phyloP scores from a whole-genome alignment of 148 eudicot genomes.

The Simmondsia chinensis region DNA sequence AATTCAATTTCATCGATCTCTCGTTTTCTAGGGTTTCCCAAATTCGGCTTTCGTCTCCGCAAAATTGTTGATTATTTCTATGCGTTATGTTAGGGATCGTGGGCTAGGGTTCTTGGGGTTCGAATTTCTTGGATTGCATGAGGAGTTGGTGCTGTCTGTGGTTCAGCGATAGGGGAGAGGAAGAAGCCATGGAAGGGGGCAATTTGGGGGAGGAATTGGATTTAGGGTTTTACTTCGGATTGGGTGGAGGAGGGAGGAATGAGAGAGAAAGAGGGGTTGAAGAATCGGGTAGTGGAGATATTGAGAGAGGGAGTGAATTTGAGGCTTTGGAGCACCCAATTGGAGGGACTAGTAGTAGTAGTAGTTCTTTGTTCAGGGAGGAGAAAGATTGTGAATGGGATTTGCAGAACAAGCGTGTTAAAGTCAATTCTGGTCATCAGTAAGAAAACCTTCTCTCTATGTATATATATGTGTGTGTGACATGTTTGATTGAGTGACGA shows the following conservation, averaged over 20 bases:
- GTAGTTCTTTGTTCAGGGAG: conserved; percentile 7
- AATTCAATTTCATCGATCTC: no score
- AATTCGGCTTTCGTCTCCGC: not conserved
- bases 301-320: conserved; percentile 17
- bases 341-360: conserved; percentile 19
- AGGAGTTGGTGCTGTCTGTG: conserved; percentile 50
- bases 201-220: conserved; percentile 16
- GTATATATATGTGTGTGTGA: not conserved
- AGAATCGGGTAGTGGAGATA: conserved; percentile 15
- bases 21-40: conserved; percentile 8
- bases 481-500: not conserved
- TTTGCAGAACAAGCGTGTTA: conserved; percentile 65
- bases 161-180: conserved; percentile 12
- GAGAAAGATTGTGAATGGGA: conserved; percentile 27
- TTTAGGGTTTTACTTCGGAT: conserved; percentile 21
- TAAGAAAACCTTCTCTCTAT: conserved; percentile 7
- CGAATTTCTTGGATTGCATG: conserved; percentile 26
- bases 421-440: conserved; percentile 21
- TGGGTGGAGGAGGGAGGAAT: conserved; percentile 11
- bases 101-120: conserved; percentile 18
- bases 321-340: conserved; percentile 19
- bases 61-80: not conserved
- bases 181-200: conserved; percentile 16
- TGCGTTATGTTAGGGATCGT: conserved; percentile 7
- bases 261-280: not conserved